Evolutionary conservation across 495 filamentous ascomycete species (phyloP), one percentile per base, ranked within the genome.

Genomic region (Polyplosphaeria fusca): DNA sequence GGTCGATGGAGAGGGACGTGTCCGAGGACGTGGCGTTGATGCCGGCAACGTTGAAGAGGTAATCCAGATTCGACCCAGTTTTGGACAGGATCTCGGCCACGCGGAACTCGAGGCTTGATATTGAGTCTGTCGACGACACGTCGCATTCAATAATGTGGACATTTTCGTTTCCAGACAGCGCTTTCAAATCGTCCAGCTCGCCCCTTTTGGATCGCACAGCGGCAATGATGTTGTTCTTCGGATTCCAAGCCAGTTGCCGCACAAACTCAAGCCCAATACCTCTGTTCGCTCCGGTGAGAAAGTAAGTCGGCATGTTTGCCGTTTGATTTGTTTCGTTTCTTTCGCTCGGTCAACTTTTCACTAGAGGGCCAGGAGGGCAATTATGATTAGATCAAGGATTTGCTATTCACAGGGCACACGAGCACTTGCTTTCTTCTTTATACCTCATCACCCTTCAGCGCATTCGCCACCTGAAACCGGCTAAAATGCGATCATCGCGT

Each of bases 241-340:
- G 5, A 32, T 73, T 55, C 37, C 60, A 50, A 26, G 73, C 66
- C 41, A 82, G 74, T 65, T 82, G 79, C 28, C 76, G 74, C 20
- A 80, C 68, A 52, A 80, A 75, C 49, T 81, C 79, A 62, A 74
- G 76, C 48, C 80, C 80, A 52, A 83, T 66, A 55, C 80, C 79
- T 23, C 77, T 75, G 65, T 80, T 79, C 13, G 78, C 74, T 51
- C 80, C 80, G 16, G 80, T 82, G 61, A 83, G 74, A 46, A 73
- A 71, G 55, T 78, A 81, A 40, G 74, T 71, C 47, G 77, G 72
- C 79, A 82, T 81, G 30, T 42, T 72, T 40, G 11, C 4, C 12
- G 3, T 3, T 32, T 12, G 40, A 11, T 48, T 49, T 23, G 40
- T 46, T 45, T 55, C 51, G 41, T 27, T 55, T 35, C 23, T 3